Conservation (phyloP, 306 rosid genomes). For the Pachyrhizus erosus region DNA sequence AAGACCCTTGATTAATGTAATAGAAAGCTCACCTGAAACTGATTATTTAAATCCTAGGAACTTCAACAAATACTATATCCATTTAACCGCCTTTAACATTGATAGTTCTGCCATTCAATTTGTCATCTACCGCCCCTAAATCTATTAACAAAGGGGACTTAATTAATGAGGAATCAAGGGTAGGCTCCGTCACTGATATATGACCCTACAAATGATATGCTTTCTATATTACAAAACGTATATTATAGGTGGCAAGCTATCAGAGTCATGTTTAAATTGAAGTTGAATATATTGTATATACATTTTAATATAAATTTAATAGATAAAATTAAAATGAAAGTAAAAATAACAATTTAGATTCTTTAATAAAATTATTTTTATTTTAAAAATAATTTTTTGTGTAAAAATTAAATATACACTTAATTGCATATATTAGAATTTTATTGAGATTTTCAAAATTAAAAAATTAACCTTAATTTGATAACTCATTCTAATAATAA, state of each 20-base stretch:
- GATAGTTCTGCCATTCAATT: slow-evolving; percentile 24
- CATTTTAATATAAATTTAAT: too few species aligned
- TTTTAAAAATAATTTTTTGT: too few species aligned
- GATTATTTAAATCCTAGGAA: slow-evolving; percentile 11
- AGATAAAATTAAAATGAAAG: too few species aligned
- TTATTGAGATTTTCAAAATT: background rate
- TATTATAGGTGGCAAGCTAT: too few species aligned
- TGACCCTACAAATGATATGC: background rate
- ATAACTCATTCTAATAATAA: too few species aligned
- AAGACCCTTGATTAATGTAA: slow-evolving; percentile 9
- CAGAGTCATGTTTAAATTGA: too few species aligned
- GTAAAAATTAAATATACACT: too few species aligned
- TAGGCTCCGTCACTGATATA: background rate
- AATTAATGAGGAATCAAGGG: background rate
- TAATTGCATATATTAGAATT: background rate
- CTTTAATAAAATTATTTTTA: too few species aligned
- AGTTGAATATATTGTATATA: too few species aligned
- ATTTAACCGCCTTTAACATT: slow-evolving; percentile 30
- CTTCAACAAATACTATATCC: slow-evolving; percentile 29
- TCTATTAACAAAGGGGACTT: background rate
- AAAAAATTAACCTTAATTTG: too few species aligned
- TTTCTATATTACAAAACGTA: background rate
- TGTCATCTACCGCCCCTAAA: background rate
- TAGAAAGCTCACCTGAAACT: slow-evolving; percentile 52
- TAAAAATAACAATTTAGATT: too few species aligned